phyloP scores from a whole-genome alignment of 2,329 filamentous ascomycete genomes.

The Mycocentrospora acerina region DNA sequence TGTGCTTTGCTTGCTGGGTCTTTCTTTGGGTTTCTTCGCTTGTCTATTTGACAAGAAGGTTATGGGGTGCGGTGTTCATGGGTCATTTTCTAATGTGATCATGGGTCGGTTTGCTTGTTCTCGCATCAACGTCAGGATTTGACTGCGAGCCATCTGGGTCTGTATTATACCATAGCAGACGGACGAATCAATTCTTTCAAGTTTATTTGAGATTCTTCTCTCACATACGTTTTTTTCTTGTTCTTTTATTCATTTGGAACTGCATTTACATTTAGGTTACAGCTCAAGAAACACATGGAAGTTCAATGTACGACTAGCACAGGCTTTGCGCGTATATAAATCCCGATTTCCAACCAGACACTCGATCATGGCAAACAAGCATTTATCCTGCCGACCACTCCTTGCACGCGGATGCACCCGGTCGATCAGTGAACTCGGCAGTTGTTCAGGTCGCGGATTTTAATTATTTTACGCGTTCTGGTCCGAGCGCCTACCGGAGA shows the following conservation, averaged over 20 bases:
- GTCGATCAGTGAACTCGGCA: too few relatives aligned
- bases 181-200: slow-evolving; percentile 45
- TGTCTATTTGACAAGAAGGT: slow-evolving; percentile 50
- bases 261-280: too few relatives aligned
- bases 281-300: too few relatives aligned
- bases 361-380: too few relatives aligned
- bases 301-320: too few relatives aligned
- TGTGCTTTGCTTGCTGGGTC: slow-evolving; percentile 45
- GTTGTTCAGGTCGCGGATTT: too few relatives aligned
- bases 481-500: too few relatives aligned
- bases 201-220: background rate
- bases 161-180: slow-evolving; percentile 47
- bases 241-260: slow-evolving; percentile 1
- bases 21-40: slow-evolving; percentile 55
- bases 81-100: slow-evolving; percentile 54
- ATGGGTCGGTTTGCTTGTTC: slow-evolving; percentile 51
- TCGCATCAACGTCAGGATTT: slow-evolving; percentile 40
- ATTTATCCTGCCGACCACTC: too few relatives aligned
- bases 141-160: slow-evolving; percentile 41
- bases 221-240: slow-evolving; percentile 2
- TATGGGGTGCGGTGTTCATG: slow-evolving; percentile 47
- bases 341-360: too few relatives aligned
- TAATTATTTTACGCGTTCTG: too few relatives aligned
- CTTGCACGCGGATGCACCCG: too few relatives aligned
- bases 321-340: too few relatives aligned